phyloP scores from a whole-genome alignment of 129 eudicot species.

The Chrysanthemum seticuspe region DNA sequence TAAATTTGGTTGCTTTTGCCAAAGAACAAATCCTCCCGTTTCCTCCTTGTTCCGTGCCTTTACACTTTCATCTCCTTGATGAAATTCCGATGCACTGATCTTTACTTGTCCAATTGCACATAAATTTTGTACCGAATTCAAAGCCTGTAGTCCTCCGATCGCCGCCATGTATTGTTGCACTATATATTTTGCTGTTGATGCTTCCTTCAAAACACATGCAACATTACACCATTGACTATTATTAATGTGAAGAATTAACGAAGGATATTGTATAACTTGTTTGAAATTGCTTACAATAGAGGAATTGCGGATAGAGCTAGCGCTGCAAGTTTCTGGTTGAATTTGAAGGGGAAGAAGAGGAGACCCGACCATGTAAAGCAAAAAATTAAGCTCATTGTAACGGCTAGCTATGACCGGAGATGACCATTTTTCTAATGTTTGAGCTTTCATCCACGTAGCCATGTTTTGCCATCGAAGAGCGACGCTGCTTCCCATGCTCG shows the following conservation, averaged over 20 bases:
- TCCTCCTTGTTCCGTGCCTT: slow-evolving; percentile 60
- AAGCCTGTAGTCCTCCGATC: slow-evolving; percentile 81
- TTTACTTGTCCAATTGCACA: slow-evolving; percentile 86
- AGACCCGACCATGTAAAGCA: slow-evolving; percentile 70
- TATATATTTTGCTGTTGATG: slow-evolving; percentile 93
- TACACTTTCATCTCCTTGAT: slow-evolving; percentile 68
- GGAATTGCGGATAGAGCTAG: slow-evolving; percentile 61
- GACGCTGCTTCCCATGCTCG: slow-evolving; percentile 56
- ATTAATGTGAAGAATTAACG: background rate
- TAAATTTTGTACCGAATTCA: slow-evolving; percentile 71
- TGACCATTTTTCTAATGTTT: slow-evolving; percentile 68
- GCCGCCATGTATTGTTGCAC: slow-evolving; percentile 96
- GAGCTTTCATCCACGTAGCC: slow-evolving; percentile 97
- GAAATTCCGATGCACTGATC: slow-evolving; percentile 75
- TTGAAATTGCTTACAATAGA: slow-evolving; percentile 59
- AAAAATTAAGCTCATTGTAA: slow-evolving; percentile 78
- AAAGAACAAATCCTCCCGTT: slow-evolving; percentile 82
- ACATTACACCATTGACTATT: slow-evolving; percentile 7
- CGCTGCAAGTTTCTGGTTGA: slow-evolving; percentile 40
- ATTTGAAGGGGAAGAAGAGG: slow-evolving; percentile 93
- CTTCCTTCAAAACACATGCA: slow-evolving; percentile 55
- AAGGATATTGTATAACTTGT: background rate
- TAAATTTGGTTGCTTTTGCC: slow-evolving; percentile 82
- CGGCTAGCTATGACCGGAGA: slow-evolving; percentile 68
- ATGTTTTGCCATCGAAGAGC: slow-evolving; percentile 87